A percentile compares a stretch with the other conserved stretches of the same genome.
phyloP scores from a whole-genome alignment of 768 basidiomycete genomes.

The Termitomyces sp. region DNA sequence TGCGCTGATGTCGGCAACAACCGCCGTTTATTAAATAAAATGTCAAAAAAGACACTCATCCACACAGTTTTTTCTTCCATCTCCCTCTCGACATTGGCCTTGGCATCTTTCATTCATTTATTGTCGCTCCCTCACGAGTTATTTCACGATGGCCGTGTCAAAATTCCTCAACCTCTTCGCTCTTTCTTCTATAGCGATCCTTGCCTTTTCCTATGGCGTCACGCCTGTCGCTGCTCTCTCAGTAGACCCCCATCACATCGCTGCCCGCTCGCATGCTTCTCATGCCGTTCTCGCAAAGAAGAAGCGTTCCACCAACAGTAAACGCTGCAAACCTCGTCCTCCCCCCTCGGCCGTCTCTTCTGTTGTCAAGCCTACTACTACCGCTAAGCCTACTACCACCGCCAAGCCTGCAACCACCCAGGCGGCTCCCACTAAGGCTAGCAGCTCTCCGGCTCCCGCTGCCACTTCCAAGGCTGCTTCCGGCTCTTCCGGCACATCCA shows the following conservation, averaged over 20 bases:
- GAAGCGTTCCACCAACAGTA: constrained; percentile 36
- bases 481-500: neutral
- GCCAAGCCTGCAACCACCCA: neutral
- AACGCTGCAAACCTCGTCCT: constrained; percentile 56
- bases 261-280: constrained; percentile 38
- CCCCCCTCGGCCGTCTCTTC: constrained; percentile 18
- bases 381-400: constrained; percentile 4
- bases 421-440: constrained; percentile 7
- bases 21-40: constrained; percentile 13
- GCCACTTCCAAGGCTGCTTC: constrained; percentile 6
- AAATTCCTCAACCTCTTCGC: constrained; percentile 57
- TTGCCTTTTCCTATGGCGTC: constrained; percentile 44
- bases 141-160: constrained; percentile 31
- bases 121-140: constrained; percentile 18
- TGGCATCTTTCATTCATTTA: constrained; percentile 22
- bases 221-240: constrained; percentile 49
- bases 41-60: constrained; percentile 6
- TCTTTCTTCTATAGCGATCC: constrained; percentile 49
- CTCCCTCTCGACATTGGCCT: constrained; percentile 11
- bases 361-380: constrained; percentile 14
- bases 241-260: constrained; percentile 28
- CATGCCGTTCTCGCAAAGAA: constrained; percentile 45
- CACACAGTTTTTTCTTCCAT: constrained; percentile 2
- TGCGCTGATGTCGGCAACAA: constrained; percentile 18
- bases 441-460: constrained; percentile 8